Conservation (phyloP, 495 filamentous ascomycete genomes). For the Neurospora sp. region DNA sequence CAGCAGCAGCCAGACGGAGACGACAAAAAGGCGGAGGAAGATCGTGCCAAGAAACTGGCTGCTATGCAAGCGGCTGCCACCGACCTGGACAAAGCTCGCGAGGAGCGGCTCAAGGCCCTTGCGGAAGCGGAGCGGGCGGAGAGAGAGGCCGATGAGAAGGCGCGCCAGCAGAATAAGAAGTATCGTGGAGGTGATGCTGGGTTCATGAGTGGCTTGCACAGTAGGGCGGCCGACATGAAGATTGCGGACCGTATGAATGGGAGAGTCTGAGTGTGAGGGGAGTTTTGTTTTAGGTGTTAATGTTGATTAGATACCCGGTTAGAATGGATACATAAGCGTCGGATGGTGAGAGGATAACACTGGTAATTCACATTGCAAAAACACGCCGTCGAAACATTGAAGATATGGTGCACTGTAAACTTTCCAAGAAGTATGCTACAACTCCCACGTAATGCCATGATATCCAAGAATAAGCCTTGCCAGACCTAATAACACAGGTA, state of each 20-base stretch:
- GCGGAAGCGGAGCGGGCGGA: constrained; percentile 53
- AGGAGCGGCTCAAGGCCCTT: constrained; percentile 58
- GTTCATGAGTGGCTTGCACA: constrained; percentile 50
- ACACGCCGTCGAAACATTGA: neutral
- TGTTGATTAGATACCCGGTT: neutral
- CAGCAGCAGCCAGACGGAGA: constrained; percentile 3
- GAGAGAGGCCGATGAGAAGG: constrained; percentile 52
- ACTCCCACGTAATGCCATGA: neutral
- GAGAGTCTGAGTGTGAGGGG: neutral
- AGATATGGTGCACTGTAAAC: neutral
- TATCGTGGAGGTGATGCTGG: constrained; percentile 48
- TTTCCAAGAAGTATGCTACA: neutral
- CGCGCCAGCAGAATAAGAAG: constrained; percentile 45
- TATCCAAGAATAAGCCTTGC: neutral
- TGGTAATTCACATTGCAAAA: neutral
- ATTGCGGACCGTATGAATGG: constrained; percentile 27
- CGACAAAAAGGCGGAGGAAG: constrained; percentile 25
- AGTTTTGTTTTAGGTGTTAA: neutral
- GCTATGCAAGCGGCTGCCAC: constrained; percentile 84
- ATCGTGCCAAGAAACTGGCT: constrained; percentile 60
- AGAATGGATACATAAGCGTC: neutral
- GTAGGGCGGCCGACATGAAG: constrained; percentile 47
- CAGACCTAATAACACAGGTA: neutral
- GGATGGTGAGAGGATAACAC: neutral
- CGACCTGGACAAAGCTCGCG: constrained; percentile 65